These are phyloP conservation scores for Penicillium silybi DNA, from an alignment of 495 filamentous ascomycete species.

Conservation along the genomic window DNA sequence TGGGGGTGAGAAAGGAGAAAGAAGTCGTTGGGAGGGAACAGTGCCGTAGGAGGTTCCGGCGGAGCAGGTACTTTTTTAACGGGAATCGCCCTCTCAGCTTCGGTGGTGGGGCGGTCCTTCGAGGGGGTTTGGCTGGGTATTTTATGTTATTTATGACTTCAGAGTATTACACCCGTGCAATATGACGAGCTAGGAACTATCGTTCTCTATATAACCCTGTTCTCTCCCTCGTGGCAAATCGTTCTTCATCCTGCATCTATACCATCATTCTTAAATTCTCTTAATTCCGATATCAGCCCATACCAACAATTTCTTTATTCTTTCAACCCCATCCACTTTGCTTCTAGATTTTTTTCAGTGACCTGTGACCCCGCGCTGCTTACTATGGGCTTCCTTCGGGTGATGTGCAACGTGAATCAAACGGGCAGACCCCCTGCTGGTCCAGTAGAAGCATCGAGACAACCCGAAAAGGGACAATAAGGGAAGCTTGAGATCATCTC, in stretches of 20 bases:
- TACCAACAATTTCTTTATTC: not conserved
- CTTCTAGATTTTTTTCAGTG: not conserved
- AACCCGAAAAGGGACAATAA: not conserved
- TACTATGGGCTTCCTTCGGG: not conserved
- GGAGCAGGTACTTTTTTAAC: constrained; percentile 42
- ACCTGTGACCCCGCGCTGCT: constrained; percentile 4
- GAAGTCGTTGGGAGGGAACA: constrained; percentile 18
- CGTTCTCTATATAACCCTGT: not conserved
- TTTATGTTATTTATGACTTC: constrained; percentile 24
- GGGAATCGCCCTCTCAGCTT: constrained; percentile 21
- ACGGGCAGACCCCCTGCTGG: not conserved
- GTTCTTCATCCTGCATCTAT: not conserved
- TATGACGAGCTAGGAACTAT: not conserved
- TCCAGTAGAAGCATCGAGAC: not conserved
- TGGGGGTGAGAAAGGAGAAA: constrained; percentile 12
- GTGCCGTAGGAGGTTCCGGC: constrained; percentile 33
- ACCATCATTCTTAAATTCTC: not conserved
- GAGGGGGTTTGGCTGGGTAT: constrained; percentile 12
- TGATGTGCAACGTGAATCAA: constrained; percentile 1
- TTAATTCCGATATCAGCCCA: not conserved
- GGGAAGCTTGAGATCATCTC: constrained; percentile 3
- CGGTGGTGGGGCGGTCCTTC: constrained; percentile 20
- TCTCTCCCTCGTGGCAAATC: not conserved
- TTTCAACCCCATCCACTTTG: not conserved
- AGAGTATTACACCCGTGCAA: constrained; percentile 6